Conservation (phyloP, 345 rosid genomes). For the Euclidium syriacum region DNA sequence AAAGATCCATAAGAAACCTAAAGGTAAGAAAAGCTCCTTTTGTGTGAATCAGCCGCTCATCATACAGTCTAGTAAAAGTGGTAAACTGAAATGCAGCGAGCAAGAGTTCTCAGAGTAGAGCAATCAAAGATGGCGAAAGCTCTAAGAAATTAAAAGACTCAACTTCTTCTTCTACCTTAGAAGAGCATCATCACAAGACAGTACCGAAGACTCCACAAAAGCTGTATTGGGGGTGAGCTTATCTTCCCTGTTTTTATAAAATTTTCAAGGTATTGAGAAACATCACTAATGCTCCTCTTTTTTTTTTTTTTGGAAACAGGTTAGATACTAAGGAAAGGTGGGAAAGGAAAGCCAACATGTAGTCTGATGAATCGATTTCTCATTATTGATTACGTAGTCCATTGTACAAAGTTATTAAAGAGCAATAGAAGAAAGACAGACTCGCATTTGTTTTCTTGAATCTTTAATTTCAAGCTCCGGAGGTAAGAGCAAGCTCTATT, state of each 20-base stretch:
- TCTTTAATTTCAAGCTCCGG: constrained; percentile 27
- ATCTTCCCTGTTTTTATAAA: background rate
- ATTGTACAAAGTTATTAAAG: constrained; percentile 20
- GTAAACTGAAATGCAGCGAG: constrained; percentile 11
- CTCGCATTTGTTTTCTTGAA: background rate
- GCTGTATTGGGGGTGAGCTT: constrained; percentile 63
- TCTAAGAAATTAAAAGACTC: background rate
- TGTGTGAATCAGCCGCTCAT: background rate
- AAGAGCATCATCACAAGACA: background rate
- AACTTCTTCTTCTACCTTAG: constrained; percentile 9
- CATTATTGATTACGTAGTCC: constrained; percentile 1
- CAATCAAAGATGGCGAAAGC: constrained; percentile 6
- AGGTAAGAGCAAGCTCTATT: constrained; percentile 78
- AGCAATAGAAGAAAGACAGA: constrained; percentile 6
- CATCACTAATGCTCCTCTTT: constrained; percentile 5
- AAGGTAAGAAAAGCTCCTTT: constrained; percentile 36
- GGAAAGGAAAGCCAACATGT: constrained; percentile 79
- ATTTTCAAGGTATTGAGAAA: background rate
- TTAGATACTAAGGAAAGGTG: constrained; percentile 69
- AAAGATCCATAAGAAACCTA: constrained; percentile 40
- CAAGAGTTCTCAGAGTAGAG: background rate
- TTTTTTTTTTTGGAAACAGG: constrained; percentile 31
- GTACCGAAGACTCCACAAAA: constrained; percentile 47
- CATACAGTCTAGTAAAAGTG: background rate
- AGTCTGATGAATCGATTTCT: constrained; percentile 21